A percentile compares a stretch with the other conserved stretches of the same genome.
phyloP scores from a whole-genome alignment of 208 protist species.

The Acanthamoeba triangularis region DNA sequence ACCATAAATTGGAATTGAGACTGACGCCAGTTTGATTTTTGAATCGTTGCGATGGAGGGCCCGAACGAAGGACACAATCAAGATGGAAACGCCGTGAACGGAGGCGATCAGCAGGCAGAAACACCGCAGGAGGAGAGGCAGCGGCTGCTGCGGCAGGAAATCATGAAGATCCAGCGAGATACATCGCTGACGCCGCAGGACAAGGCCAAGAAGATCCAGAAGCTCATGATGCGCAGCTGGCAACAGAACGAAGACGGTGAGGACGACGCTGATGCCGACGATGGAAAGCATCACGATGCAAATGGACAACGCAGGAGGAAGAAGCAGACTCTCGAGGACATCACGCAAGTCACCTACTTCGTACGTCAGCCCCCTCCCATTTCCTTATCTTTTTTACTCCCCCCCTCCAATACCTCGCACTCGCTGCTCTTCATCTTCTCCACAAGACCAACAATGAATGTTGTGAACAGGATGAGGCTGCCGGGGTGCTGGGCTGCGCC shows the following conservation, averaged over 20 bases:
- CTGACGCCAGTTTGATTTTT: no score
- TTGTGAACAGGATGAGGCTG: slow-evolving; percentile 69
- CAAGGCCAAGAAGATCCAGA: slow-evolving; percentile 65
- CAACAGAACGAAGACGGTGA: not conserved
- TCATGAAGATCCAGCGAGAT: slow-evolving; percentile 49
- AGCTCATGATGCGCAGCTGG: slow-evolving; percentile 60
- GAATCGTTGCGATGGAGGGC: not conserved
- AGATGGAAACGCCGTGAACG: not conserved
- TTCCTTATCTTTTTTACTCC: not conserved
- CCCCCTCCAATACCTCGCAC: not conserved
- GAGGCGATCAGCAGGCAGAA: not conserved
- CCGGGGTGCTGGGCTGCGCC: slow-evolving; percentile 77
- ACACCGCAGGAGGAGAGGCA: slow-evolving; percentile 16
- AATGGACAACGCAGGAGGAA: not conserved
- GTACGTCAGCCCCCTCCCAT: not conserved
- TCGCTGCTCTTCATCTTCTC: no score
- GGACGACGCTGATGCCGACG: not conserved
- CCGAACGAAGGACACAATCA: not conserved
- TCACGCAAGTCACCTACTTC: slow-evolving; percentile 14
- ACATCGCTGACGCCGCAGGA: slow-evolving; percentile 10
- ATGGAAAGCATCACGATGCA: not conserved
- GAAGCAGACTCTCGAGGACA: slow-evolving; percentile 34
- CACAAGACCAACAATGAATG: no score
- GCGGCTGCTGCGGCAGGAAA: slow-evolving; percentile 19
- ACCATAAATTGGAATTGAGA: not conserved